These are phyloP conservation scores for Fomes fomentarius DNA, from an alignment of 1,284 basidiomycete species.

Conservation along the genomic window DNA sequence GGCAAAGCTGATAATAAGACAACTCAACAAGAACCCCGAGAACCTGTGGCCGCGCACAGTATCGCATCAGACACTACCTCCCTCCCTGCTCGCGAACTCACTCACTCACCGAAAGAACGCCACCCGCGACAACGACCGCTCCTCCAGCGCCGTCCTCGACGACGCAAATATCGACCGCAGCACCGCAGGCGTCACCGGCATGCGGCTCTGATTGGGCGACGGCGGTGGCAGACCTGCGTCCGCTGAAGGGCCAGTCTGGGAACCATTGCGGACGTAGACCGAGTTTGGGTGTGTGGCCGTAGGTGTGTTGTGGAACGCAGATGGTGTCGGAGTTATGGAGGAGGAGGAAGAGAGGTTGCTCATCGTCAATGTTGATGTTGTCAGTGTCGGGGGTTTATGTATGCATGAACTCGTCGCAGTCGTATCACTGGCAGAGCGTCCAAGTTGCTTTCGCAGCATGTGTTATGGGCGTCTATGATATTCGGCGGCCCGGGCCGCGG, in stretches of 20 bases:
- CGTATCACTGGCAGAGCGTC: too few relatives aligned
- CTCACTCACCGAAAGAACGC: conserved; percentile 76
- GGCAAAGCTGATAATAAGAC: conserved; percentile 72
- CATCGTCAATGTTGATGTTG: conserved; percentile 16
- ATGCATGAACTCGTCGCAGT: too few relatives aligned
- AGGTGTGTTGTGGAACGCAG: conserved; percentile 28
- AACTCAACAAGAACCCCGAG: conserved; percentile 78
- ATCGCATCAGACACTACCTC: neutral
- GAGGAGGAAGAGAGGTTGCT: conserved; percentile 33
- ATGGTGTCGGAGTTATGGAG: conserved; percentile 28
- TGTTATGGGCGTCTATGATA: neutral
- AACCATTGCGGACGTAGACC: conserved; percentile 12
- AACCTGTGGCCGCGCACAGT: conserved; percentile 59
- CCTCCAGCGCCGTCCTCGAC: conserved; percentile 75
- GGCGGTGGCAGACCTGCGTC: conserved; percentile 25
- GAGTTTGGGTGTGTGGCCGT: conserved; percentile 22
- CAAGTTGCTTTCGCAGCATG: too few relatives aligned
- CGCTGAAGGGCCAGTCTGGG: neutral
- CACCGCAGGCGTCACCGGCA: conserved; percentile 80
- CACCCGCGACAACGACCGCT: conserved; percentile 77
- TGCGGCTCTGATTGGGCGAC: conserved; percentile 48
- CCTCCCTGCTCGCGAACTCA: neutral
- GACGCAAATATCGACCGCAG: conserved; percentile 82
- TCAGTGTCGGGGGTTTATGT: too few relatives aligned
- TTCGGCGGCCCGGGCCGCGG: conserved; percentile 1